These are phyloP conservation scores for Globisporangium nagaii DNA, from an alignment of 352 stramenopile genomes.

Conservation along the genomic window DNA sequence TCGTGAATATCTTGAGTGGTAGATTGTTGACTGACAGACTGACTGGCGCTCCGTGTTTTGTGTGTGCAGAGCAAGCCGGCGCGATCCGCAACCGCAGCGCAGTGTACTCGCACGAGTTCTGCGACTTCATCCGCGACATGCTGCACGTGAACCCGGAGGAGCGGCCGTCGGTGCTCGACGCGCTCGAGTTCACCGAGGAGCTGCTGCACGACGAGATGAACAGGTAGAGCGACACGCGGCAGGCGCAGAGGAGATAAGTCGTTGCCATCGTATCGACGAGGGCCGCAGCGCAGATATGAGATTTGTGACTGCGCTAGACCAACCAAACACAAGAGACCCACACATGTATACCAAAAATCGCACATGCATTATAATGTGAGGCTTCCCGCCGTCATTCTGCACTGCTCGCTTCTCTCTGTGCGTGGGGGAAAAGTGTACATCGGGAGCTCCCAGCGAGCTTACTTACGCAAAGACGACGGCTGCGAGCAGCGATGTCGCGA, in stretches of 20 bases:
- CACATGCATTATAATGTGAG: constrained; percentile 1
- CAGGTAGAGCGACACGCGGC: constrained; percentile 15
- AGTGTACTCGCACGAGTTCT: constrained; percentile 75
- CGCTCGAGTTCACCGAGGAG: constrained; percentile 79
- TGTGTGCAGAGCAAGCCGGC: constrained; percentile 45
- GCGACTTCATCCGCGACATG: constrained; percentile 86
- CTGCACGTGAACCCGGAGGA: constrained; percentile 79
- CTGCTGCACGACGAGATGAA: constrained; percentile 64
- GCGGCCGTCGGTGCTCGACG: constrained; percentile 69
- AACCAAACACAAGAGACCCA: too few relatives aligned
- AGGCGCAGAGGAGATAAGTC: too few relatives aligned
- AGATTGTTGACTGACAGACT: background rate
- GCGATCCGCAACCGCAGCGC: constrained; percentile 57
- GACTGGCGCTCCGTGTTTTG: background rate
- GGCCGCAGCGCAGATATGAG: too few relatives aligned
- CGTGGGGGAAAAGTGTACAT: too few relatives aligned
- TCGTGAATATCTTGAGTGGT: background rate
- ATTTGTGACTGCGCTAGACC: too few relatives aligned
- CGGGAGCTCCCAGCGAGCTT: too few relatives aligned
- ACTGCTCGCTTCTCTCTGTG: background rate
- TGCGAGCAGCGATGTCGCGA: constrained; percentile 20
- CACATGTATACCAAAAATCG: constrained; percentile 2
- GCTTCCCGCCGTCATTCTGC: background rate
- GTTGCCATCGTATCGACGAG: too few relatives aligned
- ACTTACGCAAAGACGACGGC: constrained; percentile 12